A percentile compares a stretch with the other conserved stretches of the same genome.
phyloP scores from a whole-genome alignment of 352 stramenopile species.

The Elongisporangium undulatum region DNA sequence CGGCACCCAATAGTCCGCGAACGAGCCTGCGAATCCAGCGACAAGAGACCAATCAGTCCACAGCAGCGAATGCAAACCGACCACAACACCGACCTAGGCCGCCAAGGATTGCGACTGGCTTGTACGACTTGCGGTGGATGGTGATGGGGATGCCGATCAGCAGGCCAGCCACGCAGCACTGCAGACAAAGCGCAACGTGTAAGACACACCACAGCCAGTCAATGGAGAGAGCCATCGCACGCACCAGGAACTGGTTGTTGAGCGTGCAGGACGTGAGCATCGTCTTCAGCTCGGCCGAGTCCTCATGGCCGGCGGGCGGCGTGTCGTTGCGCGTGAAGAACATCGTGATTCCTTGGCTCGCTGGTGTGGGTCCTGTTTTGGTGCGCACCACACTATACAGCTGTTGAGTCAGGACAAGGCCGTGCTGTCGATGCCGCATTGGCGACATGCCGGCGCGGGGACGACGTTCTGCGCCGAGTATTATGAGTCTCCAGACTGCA shows the following conservation, averaged over 20 bases:
- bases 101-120: conserved; percentile 66
- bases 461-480: too few relatives aligned
- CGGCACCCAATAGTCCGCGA: conserved; percentile 81
- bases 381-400: background rate
- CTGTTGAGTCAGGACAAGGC: background rate
- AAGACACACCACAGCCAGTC: background rate
- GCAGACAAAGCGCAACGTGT: background rate
- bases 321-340: conserved; percentile 47
- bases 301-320: conserved; percentile 57
- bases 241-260: conserved; percentile 74
- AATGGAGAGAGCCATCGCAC: background rate
- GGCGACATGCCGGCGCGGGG: too few relatives aligned
- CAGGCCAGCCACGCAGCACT: conserved; percentile 79
- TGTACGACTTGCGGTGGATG: conserved; percentile 78
- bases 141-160: conserved; percentile 80
- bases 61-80: background rate
- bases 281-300: conserved; percentile 67
- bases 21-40: conserved; percentile 42
- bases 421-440: too few relatives aligned
- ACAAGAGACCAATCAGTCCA: conserved; percentile 1
- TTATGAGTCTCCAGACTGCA: too few relatives aligned
- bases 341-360: conserved; percentile 16
- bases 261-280: conserved; percentile 86
- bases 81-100: conserved; percentile 50
- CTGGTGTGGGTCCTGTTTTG: background rate